Percentiles rank a stretch among this genome's conserved stretches.
Conservation (phyloP, 75 land plant genomes). For the Pinus tabuliformis region DNA sequence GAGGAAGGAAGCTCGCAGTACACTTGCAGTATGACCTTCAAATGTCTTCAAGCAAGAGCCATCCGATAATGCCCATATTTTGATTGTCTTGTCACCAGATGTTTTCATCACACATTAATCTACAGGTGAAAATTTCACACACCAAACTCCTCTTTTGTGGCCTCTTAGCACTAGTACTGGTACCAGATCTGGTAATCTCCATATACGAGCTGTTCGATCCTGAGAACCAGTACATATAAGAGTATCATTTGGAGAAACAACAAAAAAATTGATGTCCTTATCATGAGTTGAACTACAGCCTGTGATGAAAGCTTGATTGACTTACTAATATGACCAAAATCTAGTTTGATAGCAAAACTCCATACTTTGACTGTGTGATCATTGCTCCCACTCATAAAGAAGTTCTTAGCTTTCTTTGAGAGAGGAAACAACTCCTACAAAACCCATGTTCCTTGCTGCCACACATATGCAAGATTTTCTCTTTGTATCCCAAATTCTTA, state of each 20-base stretch:
- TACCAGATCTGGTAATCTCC: slow-evolving; percentile 87
- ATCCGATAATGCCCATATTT: slow-evolving; percentile 84
- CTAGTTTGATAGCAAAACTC: slow-evolving; percentile 52
- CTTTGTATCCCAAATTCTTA: slow-evolving; percentile 79
- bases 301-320: slow-evolving; percentile 46
- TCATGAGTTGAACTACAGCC: slow-evolving; percentile 81
- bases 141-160: slow-evolving; percentile 89
- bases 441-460: slow-evolving; percentile 81
- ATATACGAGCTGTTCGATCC: slow-evolving; percentile 89
- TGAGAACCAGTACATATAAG: slow-evolving; percentile 91
- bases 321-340: slow-evolving; percentile 18
- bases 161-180: slow-evolving; percentile 58
- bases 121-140: slow-evolving; percentile 93
- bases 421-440: slow-evolving; percentile 83
- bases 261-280: slow-evolving; percentile 89
- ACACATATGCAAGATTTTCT: slow-evolving; percentile 60
- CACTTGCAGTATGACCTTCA: slow-evolving; percentile 94
- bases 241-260: slow-evolving; percentile 85
- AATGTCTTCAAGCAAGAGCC: slow-evolving; percentile 95
- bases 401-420: slow-evolving; percentile 65
- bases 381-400: slow-evolving; percentile 92
- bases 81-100: slow-evolving; percentile 86
- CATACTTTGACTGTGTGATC: slow-evolving; percentile 87
- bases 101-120: slow-evolving; percentile 88
- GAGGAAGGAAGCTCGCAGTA: slow-evolving; percentile 72